Evolutionary conservation across 495 filamentous ascomycete species (phyloP), one percentile per base, ranked within the genome.

Genomic region (Talaromyces thailandensis): DNA sequence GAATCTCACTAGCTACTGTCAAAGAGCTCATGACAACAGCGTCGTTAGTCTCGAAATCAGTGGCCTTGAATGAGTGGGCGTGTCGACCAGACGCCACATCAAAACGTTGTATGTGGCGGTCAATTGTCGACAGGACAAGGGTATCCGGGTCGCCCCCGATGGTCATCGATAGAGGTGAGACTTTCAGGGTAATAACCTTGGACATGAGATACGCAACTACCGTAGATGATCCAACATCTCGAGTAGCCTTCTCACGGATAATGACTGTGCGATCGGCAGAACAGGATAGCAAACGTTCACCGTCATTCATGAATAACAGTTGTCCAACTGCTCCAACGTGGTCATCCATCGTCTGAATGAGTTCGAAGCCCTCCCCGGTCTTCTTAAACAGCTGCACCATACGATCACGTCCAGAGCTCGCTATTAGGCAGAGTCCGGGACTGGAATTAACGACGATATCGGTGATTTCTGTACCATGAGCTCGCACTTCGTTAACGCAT

Each of bases 201-300:
- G 83, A 75, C 29, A 88, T 86, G 48, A 96, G 74, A 69, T 90
- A 96, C 3, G 91, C 93, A 66, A 89, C 80, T 9, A 79, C 79
- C 37, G 88, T 85, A 18, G 79, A 78, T 16, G 88, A 83, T 31
- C 83, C 84, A 40, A 74, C 69, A 23, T 91, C 90, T 50, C 79
- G 71, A 6, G 85, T 84, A 14, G 90, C 84, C n/a, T 91, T 75
- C 35, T 93, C 86, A 58, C 92, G 84, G 14, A 95, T 76, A 29
- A 93, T 82, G 43, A 96, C 75, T 1, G 91, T 94, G 31, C 94
- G 86, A 70, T 98, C 95, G 23, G 91, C 81, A 25, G 94, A 96
- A 68, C 88, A 90, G 7, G 95, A 96, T 24, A 97, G 74, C 23
- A 98, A 74, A 58, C 81, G 87, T 65, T 88, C 76, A 21, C 86